phyloP scores from a whole-genome alignment of 176 grass and related monocot species.

The Avena eriantha region DNA sequence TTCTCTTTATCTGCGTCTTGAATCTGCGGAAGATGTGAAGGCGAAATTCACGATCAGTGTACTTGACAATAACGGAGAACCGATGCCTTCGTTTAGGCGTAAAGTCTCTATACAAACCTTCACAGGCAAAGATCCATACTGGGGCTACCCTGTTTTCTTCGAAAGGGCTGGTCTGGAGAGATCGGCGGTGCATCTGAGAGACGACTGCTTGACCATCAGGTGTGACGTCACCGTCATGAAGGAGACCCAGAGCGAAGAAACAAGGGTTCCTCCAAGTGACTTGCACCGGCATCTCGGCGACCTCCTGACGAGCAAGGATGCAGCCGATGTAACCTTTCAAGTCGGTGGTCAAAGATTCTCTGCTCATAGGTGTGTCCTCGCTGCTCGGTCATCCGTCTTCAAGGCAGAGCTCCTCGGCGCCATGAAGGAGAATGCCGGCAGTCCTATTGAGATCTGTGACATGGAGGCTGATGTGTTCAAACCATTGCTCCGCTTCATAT shows the following conservation, averaged over 20 bases:
- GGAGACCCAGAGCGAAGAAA: background rate
- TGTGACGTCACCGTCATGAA: background rate
- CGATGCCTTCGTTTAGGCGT: background rate
- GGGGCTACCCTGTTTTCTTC: background rate
- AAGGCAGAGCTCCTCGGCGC: slow-evolving; percentile 9
- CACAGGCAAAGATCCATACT: background rate
- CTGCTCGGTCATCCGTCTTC: background rate
- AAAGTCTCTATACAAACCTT: background rate
- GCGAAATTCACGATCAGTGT: background rate
- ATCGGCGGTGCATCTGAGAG: background rate
- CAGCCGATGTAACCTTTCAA: background rate
- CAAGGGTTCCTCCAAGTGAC: background rate
- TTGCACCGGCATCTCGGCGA: background rate
- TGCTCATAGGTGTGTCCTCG: background rate
- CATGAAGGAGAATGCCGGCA: background rate
- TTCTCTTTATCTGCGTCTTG: background rate
- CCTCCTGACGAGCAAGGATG: slow-evolving; percentile 17
- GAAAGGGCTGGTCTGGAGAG: background rate
- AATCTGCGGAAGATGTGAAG: background rate
- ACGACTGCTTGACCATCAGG: background rate
- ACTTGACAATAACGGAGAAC: background rate
- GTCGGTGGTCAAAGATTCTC: background rate
- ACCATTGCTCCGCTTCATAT: slow-evolving; percentile 1
- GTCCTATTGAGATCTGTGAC: background rate
- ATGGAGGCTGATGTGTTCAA: slow-evolving; percentile 19